A percentile compares a stretch with the other conserved stretches of the same genome.
phyloP scores from a whole-genome alignment of 371 early-diverging fungal genomes.

The Mucor racemosus region DNA sequence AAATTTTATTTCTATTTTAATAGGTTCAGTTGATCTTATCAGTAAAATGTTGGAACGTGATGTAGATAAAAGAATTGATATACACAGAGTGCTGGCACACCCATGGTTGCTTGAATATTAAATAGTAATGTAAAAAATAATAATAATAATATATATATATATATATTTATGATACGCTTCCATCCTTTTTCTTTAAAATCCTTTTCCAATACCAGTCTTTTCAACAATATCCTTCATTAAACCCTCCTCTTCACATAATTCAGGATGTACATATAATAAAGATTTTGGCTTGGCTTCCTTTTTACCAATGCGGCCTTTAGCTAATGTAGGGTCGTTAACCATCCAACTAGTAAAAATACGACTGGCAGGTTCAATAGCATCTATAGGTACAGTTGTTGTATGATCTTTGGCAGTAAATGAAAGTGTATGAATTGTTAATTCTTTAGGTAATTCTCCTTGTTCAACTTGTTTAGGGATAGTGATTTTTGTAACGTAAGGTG shows the following conservation, averaged over 20 bases:
- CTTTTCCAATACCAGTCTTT: slow-evolving; percentile 51
- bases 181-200: slow-evolving; percentile 31
- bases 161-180: not conserved
- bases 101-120: slow-evolving; percentile 63
- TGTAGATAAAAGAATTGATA: slow-evolving; percentile 55
- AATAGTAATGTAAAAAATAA: too few species aligned
- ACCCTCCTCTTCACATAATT: slow-evolving; percentile 53
- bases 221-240: slow-evolving; percentile 46
- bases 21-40: slow-evolving; percentile 61
- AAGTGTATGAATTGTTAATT: slow-evolving; percentile 41
- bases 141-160: too few species aligned
- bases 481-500: slow-evolving; percentile 66
- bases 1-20: not conserved
- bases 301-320: slow-evolving; percentile 37
- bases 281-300: slow-evolving; percentile 54
- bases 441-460: slow-evolving; percentile 22
- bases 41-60: slow-evolving; percentile 60
- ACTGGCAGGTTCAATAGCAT: slow-evolving; percentile 57
- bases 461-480: slow-evolving; percentile 31
- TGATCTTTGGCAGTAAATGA: slow-evolving; percentile 47
- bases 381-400: slow-evolving; percentile 57
- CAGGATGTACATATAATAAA: slow-evolving; percentile 62
- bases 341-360: slow-evolving; percentile 62
- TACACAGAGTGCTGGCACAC: slow-evolving; percentile 61
- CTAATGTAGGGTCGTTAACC: slow-evolving; percentile 47